Evolutionary conservation across 225 moss, liverwort and hornwort species (phyloP), one percentile per base, ranked within the genome.

Genomic region (Climacium dendroides): DNA sequence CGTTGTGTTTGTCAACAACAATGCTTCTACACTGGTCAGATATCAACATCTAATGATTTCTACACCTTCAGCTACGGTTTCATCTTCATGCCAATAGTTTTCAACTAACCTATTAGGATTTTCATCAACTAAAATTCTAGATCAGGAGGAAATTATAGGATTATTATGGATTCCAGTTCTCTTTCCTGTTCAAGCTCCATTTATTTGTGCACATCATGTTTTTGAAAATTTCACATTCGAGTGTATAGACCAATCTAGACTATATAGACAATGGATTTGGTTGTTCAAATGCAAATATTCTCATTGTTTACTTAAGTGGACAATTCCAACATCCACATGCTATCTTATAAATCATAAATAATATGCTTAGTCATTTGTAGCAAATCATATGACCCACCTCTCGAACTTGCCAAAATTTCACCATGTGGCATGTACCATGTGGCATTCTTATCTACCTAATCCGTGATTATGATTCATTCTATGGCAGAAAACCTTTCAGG

Each of bases 1-100:
- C 90, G 90, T 50, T 92, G 90, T 76, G 77, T 92, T 84, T 92
- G 90, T 77, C 70, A 80, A 7, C 92, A 92, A 45, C 92, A 84
- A 81, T 92, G 90, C 84, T 83, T 92, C 76, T 86, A 90, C 50
- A 92, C 86, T 54, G 90, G 92, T 90, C 71, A 86, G 85, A 54
- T 57, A 83, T 79, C 63, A 53, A n/a, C 3, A 23, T 53, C 13
- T 53, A 25, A 43, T 39, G 32, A 79, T n/a, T 30, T 82, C 43
- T 52, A 60, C 52, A 59, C 67, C 67, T 70, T 64, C 25, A 62
- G n/a, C 43, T 59, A 82, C 28, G 41, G 26, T 30, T 13, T 47
- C 50, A 59, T 35, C 22, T 64, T 25, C 17, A 78, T 62, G 62
- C 8, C n/a, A 45, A 77, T 17, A 22, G 34, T 52, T 52, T 58